phyloP scores from a whole-genome alignment of 192 early-diverging fungal species.

The Diversispora epigaea region DNA sequence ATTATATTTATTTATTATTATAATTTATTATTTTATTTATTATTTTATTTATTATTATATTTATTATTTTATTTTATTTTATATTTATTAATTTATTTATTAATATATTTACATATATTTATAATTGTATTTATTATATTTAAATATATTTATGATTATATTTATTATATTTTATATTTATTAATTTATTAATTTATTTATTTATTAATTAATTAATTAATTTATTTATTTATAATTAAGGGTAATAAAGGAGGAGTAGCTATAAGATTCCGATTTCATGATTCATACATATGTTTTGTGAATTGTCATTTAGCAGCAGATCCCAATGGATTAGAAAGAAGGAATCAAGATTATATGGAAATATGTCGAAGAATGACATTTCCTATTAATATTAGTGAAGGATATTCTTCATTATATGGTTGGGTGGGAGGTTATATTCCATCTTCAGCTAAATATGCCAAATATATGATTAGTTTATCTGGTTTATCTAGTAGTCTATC shows the following conservation, averaged over 20 bases:
- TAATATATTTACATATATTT: no score
- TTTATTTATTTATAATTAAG: conserved; percentile 38
- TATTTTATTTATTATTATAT: not conserved
- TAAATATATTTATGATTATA: not conserved
- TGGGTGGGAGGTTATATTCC: conserved; percentile 24
- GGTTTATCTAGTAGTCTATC: no score
- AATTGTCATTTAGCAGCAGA: conserved; percentile 91
- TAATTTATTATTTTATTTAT: not conserved
- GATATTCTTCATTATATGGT: conserved; percentile 17
- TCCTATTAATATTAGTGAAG: conserved; percentile 29
- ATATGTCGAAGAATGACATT: conserved; percentile 75
- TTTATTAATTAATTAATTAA: not conserved
- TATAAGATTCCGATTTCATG: conserved; percentile 71
- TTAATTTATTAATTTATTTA: not conserved
- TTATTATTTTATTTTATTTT: not conserved
- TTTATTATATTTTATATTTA: no score
- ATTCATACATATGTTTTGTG: conserved; percentile 86
- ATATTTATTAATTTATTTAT: not conserved
- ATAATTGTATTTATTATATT: not conserved
- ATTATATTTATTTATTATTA: no score
- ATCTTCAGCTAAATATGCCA: conserved; percentile 7
- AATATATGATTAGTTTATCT: no score
- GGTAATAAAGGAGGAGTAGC: conserved; percentile 96
- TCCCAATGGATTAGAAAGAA: conserved; percentile 65
- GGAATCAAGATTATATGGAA: conserved; percentile 90